phyloP scores from a whole-genome alignment of 768 basidiomycete species.

The Kwoniella sp. region DNA sequence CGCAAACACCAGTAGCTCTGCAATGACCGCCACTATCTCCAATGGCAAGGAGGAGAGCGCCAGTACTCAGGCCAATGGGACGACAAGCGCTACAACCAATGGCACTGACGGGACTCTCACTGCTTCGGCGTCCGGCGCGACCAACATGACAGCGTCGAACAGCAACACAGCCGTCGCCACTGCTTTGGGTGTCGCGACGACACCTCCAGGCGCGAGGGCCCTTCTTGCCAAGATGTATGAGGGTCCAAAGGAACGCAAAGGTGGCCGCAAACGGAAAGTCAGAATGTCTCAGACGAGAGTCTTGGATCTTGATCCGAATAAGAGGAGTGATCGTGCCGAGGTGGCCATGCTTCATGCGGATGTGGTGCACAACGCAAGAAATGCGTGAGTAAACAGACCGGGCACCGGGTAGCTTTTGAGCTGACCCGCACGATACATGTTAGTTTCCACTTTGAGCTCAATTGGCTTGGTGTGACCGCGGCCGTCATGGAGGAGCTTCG shows the following conservation, averaged over 20 bases:
- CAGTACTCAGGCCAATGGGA: conserved; percentile 1
- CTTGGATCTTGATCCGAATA: conserved; percentile 65
- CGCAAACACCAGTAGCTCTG: not conserved
- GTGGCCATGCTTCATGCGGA: conserved; percentile 88
- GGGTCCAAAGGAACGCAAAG: conserved; percentile 18
- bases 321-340: conserved; percentile 86
- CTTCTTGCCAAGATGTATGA: conserved; percentile 28
- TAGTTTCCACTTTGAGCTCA: conserved; percentile 89
- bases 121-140: conserved; percentile 4
- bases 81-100: not conserved
- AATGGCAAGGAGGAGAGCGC: conserved; percentile 2
- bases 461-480: conserved; percentile 95
- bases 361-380: conserved; percentile 90
- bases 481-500: conserved; percentile 86
- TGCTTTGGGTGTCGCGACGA: conserved; percentile 1
- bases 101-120: not conserved
- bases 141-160: not conserved
- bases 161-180: not conserved
- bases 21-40: conserved; percentile 1
- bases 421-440: not conserved
- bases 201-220: conserved; percentile 12
- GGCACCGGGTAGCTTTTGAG: no score
- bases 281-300: conserved; percentile 82
- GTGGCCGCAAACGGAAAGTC: conserved; percentile 45
- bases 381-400: conserved; percentile 65